A percentile compares a stretch with the other conserved stretches of the same genome.
These are phyloP conservation scores for Debaryomycetaceae sp. DNA, from an alignment of 1,139 yeast species.

Conservation along the genomic window DNA sequence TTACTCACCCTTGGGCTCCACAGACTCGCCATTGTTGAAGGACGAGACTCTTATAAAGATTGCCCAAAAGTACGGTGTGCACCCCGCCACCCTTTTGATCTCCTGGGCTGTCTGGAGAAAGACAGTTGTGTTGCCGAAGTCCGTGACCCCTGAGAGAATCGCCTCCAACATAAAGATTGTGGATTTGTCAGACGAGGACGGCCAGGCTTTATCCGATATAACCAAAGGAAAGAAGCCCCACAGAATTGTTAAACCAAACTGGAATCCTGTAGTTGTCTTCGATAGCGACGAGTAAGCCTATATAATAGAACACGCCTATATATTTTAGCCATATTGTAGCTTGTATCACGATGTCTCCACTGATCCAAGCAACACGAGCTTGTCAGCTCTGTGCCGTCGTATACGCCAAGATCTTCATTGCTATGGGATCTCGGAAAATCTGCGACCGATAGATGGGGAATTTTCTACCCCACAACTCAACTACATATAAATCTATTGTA, in stretches of 20 bases:
- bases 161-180: slow-evolving; percentile 52
- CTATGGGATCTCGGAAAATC: too few relatives aligned
- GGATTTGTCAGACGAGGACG: slow-evolving; percentile 52
- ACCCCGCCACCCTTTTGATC: slow-evolving; percentile 60
- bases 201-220: slow-evolving; percentile 44
- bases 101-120: slow-evolving; percentile 75
- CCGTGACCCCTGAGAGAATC: slow-evolving; percentile 59
- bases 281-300: slow-evolving; percentile 10
- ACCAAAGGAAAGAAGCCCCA: slow-evolving; percentile 41
- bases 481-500: too few relatives aligned
- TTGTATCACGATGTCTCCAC: too few relatives aligned
- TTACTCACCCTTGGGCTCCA: slow-evolving; percentile 77
- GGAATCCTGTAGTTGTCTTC: slow-evolving; percentile 25
- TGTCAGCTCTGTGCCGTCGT: too few relatives aligned
- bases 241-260: slow-evolving; percentile 45
- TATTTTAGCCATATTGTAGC: too few relatives aligned
- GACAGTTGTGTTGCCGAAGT: slow-evolving; percentile 70
- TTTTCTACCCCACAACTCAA: too few relatives aligned
- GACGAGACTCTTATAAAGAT: slow-evolving; percentile 46
- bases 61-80: slow-evolving; percentile 53
- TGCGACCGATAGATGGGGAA: too few relatives aligned
- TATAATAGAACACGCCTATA: too few relatives aligned
- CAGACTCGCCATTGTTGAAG: slow-evolving; percentile 59
- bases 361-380: too few relatives aligned
- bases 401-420: too few relatives aligned